These are phyloP conservation scores for Saccharomycopsis fermentans DNA, from an alignment of 805 yeast species.

Conservation along the genomic window DNA sequence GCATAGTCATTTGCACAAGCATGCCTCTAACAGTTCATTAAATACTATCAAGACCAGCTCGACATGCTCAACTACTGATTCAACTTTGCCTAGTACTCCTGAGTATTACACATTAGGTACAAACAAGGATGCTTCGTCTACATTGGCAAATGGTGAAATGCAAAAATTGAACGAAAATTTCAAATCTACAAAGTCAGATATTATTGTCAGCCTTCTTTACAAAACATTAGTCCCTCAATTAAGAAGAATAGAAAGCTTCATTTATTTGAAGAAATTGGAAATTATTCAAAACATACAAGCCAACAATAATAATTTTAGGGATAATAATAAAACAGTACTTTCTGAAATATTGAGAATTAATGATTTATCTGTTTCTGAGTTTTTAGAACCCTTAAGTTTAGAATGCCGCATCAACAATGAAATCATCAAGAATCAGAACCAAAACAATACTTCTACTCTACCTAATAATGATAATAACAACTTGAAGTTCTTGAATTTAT, in stretches of 20 bases:
- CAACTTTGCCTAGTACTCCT: background rate
- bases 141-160: background rate
- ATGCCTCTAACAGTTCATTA: background rate
- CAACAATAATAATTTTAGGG: conserved; percentile 13
- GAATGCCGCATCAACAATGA: conserved; percentile 6
- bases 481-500: conserved; percentile 7
- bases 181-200: background rate
- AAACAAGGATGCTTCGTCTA: background rate
- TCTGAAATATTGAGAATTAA: conserved; percentile 8
- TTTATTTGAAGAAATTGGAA: conserved; percentile 13
- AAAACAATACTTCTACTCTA: background rate
- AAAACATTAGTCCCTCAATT: conserved; percentile 2
- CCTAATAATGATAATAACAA: background rate
- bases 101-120: background rate
- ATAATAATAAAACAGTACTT: conserved; percentile 8
- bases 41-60: background rate
- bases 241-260: conserved; percentile 5
- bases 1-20: background rate
- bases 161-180: background rate
- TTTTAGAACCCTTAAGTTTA: background rate
- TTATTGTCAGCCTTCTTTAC: conserved; percentile 1
- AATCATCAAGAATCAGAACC: background rate
- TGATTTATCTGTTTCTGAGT: conserved; percentile 1
- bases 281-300: conserved; percentile 8
- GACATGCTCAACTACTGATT: background rate